These are phyloP conservation scores for Panaeolus papilionaceus DNA, from an alignment of 768 basidiomycete genomes.

Conservation along the genomic window DNA sequence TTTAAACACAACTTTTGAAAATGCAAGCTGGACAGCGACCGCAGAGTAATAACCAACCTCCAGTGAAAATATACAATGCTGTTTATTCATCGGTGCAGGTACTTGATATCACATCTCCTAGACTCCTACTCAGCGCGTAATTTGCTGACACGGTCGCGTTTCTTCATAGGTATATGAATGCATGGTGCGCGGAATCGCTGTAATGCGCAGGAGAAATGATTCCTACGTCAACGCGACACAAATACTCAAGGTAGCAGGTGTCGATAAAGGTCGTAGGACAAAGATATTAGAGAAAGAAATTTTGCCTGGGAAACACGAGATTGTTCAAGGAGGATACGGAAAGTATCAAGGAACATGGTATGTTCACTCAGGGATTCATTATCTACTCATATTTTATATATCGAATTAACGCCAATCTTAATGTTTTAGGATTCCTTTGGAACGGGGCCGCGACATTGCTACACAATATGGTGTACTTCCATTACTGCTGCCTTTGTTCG, in stretches of 20 bases:
- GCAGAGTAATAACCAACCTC: constrained; percentile 51
- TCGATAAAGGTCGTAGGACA: constrained; percentile 95
- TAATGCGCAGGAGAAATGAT: constrained; percentile 95
- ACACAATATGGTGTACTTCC: constrained; percentile 90
- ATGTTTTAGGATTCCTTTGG: constrained; percentile 86
- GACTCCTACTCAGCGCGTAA: not conserved
- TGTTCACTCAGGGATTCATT: constrained; percentile 33
- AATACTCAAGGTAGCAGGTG: constrained; percentile 97
- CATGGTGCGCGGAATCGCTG: constrained; percentile 97
- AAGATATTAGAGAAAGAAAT: constrained; percentile 99
- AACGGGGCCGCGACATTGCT: constrained; percentile 92
- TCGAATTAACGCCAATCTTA: constrained; percentile 11
- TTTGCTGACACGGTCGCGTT: constrained; percentile 45
- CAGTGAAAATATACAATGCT: constrained; percentile 91
- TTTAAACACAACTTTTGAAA: constrained; percentile 22
- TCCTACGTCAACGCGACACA: constrained; percentile 99
- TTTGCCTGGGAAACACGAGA: constrained; percentile 93
- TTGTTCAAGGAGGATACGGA: constrained; percentile 98
- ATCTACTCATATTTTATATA: constrained; percentile 17
- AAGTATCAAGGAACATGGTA: constrained; percentile 99
- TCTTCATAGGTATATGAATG: constrained; percentile 88
- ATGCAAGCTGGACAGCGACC: constrained; percentile 56
- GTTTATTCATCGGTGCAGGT: constrained; percentile 92
- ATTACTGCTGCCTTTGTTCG: constrained; percentile 89
- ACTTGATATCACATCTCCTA: constrained; percentile 14